Conservation (phyloP, 2,329 filamentous ascomycete species). For the Phoma sp. region DNA sequence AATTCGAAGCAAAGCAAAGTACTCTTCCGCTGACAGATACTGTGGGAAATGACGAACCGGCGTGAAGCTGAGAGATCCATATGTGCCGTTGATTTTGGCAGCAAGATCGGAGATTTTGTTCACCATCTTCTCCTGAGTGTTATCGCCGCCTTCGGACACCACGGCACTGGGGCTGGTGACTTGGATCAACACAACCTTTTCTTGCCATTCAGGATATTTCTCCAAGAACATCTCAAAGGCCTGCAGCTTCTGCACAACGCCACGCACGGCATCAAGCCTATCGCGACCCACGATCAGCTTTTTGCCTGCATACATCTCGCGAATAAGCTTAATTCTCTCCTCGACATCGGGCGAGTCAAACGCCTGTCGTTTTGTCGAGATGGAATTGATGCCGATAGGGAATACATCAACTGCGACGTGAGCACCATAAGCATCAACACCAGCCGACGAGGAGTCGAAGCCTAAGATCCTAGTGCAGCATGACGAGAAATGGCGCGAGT, state of each 20-base stretch:
- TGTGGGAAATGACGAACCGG: slow-evolving; percentile 95
- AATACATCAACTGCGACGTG: slow-evolving; percentile 92
- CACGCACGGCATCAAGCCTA: slow-evolving; percentile 88
- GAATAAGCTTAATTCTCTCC: slow-evolving; percentile 73
- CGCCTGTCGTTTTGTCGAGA: slow-evolving; percentile 74
- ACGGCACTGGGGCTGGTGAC: slow-evolving; percentile 87
- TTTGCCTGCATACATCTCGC: slow-evolving; percentile 81
- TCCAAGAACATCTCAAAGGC: slow-evolving; percentile 93
- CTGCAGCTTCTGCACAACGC: slow-evolving; percentile 94
- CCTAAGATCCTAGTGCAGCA: slow-evolving; percentile 90
- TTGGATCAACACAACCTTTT: slow-evolving; percentile 91
- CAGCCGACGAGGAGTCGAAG: slow-evolving; percentile 84
- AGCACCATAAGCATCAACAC: slow-evolving; percentile 86
- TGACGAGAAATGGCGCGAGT: slow-evolving; percentile 91
- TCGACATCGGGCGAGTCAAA: slow-evolving; percentile 74
- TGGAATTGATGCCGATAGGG: slow-evolving; percentile 92
- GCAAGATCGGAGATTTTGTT: slow-evolving; percentile 91
- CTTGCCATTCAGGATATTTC: slow-evolving; percentile 87
- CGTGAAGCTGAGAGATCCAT: slow-evolving; percentile 85
- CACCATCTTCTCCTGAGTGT: slow-evolving; percentile 78
- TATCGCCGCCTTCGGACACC: slow-evolving; percentile 73
- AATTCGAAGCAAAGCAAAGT: slow-evolving; percentile 89
- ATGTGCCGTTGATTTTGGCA: slow-evolving; percentile 87
- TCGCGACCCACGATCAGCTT: slow-evolving; percentile 96
- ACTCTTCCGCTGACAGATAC: slow-evolving; percentile 87